These are phyloP conservation scores for Coccomyxa sp. DNA, from an alignment of 139 green algal species.

Conservation along the genomic window DNA sequence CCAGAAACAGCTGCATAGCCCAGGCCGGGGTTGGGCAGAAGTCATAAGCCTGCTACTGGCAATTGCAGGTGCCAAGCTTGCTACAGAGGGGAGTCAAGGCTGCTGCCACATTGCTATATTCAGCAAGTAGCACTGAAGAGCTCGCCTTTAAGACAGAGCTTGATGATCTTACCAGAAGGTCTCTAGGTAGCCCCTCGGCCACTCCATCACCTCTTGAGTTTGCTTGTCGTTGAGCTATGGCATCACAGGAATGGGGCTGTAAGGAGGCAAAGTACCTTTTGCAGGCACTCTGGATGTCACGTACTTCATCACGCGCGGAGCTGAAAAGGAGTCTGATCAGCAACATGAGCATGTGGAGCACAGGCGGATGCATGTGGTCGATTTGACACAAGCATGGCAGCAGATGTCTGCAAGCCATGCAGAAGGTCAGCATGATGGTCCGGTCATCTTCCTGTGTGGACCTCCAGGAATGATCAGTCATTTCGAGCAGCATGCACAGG, in stretches of 20 bases:
- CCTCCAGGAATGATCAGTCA: conserved; percentile 1
- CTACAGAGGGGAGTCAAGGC: neutral
- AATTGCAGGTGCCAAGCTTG: neutral
- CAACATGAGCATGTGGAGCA: no score
- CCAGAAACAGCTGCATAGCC: neutral
- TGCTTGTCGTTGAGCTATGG: no score
- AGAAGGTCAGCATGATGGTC: neutral
- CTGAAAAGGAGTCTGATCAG: neutral
- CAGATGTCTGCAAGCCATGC: no score
- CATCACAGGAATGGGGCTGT: no score
- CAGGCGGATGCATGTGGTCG: neutral
- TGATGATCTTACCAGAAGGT: no score
- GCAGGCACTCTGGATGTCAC: neutral
- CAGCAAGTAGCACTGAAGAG: no score
- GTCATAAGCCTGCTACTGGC: neutral
- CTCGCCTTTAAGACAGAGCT: no score
- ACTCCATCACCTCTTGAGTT: no score
- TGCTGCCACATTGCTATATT: no score
- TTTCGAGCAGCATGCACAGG: neutral
- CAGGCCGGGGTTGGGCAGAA: neutral
- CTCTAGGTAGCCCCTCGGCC: no score
- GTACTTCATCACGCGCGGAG: neutral
- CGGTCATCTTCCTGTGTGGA: conserved; percentile 9
- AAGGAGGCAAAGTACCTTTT: neutral
- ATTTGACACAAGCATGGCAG: neutral